Percentiles rank a stretch among this genome's conserved stretches.
These are phyloP conservation scores for Zygosaccharomyces rouxii DNA, from an alignment of 805 yeast species.

Conservation along the genomic window DNA sequence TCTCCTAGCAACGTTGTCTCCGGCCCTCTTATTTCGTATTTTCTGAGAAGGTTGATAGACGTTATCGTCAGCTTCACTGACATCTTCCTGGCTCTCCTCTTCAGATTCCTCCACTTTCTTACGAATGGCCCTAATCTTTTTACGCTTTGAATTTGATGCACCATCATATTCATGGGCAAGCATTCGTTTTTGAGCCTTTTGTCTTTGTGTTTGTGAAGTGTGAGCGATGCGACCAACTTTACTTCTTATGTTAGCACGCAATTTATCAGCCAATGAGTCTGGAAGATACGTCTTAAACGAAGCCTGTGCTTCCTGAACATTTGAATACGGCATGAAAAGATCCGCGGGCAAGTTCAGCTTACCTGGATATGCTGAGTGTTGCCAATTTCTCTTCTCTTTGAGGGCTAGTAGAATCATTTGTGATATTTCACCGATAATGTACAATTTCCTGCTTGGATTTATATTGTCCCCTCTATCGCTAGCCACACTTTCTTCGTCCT, in stretches of 20 bases:
- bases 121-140: constrained; percentile 3
- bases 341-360: constrained; percentile 67
- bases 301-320: constrained; percentile 53
- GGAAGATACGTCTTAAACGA: constrained; percentile 54
- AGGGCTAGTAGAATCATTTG: constrained; percentile 60
- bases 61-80: constrained; percentile 21
- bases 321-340: constrained; percentile 56
- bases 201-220: constrained; percentile 31
- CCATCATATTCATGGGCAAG: constrained; percentile 24
- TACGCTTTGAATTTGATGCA: constrained; percentile 14
- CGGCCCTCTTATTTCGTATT: constrained; percentile 9
- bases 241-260: constrained; percentile 34
- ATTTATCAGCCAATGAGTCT: constrained; percentile 39
- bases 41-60: constrained; percentile 19
- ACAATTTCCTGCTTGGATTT: constrained; percentile 39
- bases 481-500: constrained; percentile 18
- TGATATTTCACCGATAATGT: constrained; percentile 66
- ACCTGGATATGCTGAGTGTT: constrained; percentile 76
- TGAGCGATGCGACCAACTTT: constrained; percentile 33
- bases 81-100: constrained; percentile 16
- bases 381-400: constrained; percentile 60
- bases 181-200: constrained; percentile 29
- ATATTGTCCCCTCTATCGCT: constrained; percentile 17
- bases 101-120: constrained; percentile 10
- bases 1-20: constrained; percentile 36